Evolutionary conservation across 257 asterid species (phyloP).

Genomic region (Solanum sitiens): DNA sequence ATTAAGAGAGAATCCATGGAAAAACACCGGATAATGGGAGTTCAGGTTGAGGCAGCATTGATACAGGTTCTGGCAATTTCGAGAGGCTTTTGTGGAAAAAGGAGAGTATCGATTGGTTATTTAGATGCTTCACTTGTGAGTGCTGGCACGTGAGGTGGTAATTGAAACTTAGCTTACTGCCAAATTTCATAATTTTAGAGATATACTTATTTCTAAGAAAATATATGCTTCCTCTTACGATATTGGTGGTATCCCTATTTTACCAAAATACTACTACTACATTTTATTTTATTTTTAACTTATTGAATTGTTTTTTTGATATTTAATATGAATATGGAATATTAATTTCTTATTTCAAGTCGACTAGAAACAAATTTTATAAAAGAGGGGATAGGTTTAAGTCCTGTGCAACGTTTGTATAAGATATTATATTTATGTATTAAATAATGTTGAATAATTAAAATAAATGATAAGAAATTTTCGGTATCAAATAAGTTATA

Average conservation of each 20-base stretch:
- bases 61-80: conserved; percentile 4
- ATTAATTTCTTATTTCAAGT: background rate
- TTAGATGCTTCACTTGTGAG: background rate
- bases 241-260: background rate
- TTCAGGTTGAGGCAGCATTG: conserved; percentile 23
- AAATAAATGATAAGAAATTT: background rate
- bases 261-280: background rate
- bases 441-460: background rate
- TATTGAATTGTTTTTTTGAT: too few species aligned
- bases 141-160: background rate
- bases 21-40: background rate
- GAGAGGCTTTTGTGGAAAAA: conserved; percentile 1
- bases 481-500: background rate
- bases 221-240: background rate
- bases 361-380: background rate
- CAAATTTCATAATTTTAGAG: background rate
- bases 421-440: background rate
- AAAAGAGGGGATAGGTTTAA: background rate
- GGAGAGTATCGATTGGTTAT: background rate
- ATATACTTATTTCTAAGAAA: background rate
- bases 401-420: background rate
- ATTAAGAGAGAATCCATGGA: conserved; percentile 38
- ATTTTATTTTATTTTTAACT: too few species aligned
- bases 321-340: background rate
- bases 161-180: background rate